phyloP scores from a whole-genome alignment of 371 early-diverging fungal species.

The Umbelopsis sp. region DNA sequence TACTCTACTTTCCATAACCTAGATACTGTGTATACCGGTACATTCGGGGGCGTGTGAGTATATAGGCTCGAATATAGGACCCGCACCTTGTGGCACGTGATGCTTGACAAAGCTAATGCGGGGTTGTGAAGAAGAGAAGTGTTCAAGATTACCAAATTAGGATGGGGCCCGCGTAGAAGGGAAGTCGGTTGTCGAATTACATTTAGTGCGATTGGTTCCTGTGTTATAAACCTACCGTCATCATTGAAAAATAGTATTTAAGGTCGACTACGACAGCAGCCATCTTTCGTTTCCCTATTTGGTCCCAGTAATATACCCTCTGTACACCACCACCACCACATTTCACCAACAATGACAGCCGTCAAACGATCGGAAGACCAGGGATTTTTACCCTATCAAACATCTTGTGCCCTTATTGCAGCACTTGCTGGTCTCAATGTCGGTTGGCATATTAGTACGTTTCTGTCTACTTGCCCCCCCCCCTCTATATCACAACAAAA shows the following conservation, averaged over 20 bases:
- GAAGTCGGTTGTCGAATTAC: background rate
- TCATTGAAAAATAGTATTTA: background rate
- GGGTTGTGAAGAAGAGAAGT: background rate
- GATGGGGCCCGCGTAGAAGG: background rate
- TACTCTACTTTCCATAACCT: background rate
- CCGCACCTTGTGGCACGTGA: conserved; percentile 3
- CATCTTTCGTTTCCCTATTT: conserved; percentile 10
- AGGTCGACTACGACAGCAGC: background rate
- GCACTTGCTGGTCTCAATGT: conserved; percentile 50
- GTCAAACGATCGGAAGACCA: conserved; percentile 37
- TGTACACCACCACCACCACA: background rate
- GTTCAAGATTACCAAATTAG: background rate
- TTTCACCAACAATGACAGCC: conserved; percentile 23
- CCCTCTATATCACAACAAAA: background rate
- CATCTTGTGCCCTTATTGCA: conserved; percentile 39
- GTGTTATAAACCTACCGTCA: background rate
- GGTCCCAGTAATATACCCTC: conserved; percentile 5
- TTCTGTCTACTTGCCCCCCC: background rate
- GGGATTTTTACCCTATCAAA: conserved; percentile 42
- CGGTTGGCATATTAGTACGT: conserved; percentile 51
- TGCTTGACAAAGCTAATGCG: background rate
- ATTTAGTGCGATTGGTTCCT: background rate
- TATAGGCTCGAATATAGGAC: background rate
- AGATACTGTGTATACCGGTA: conserved; percentile 14
- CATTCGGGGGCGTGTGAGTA: conserved; percentile 14